A percentile compares a stretch with the other conserved stretches of the same genome.
phyloP scores from a whole-genome alignment of 305 asterid genomes.

The Salvia sclarea region DNA sequence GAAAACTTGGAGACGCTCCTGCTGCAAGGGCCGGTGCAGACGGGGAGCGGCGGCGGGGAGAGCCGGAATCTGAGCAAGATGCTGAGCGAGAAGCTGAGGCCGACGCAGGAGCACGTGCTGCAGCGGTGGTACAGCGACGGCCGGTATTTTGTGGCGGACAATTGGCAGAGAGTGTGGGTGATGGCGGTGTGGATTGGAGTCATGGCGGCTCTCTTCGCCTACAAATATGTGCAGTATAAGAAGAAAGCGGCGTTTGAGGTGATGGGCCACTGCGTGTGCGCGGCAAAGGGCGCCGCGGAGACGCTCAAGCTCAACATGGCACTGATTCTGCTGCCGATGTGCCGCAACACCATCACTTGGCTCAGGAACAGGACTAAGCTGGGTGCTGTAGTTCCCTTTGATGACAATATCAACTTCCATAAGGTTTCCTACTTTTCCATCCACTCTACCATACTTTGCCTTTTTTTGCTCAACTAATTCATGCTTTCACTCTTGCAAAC shows the following conservation, averaged over 20 bases:
- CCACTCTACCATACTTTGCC: neutral
- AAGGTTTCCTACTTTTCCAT: constrained; percentile 52
- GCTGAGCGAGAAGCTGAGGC: constrained; percentile 68
- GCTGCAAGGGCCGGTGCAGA: constrained; percentile 73
- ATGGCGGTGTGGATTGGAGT: constrained; percentile 60
- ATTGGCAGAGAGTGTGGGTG: constrained; percentile 81
- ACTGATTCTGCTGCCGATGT: constrained; percentile 68
- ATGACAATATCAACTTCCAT: constrained; percentile 89
- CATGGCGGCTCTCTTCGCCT: constrained; percentile 66
- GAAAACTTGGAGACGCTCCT: constrained; percentile 82
- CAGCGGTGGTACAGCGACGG: constrained; percentile 47
- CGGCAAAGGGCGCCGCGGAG: constrained; percentile 94
- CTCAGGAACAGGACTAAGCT: constrained; percentile 71
- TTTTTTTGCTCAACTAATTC: too few relatives aligned
- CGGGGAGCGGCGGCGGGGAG: constrained; percentile 48
- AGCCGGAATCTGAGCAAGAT: constrained; percentile 69
- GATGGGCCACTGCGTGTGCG: constrained; percentile 75
- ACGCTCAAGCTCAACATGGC: constrained; percentile 75
- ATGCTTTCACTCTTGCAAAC: too few relatives aligned
- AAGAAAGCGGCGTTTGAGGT: constrained; percentile 52
- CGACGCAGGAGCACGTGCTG: constrained; percentile 44
- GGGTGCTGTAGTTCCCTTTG: constrained; percentile 78
- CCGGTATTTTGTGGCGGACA: constrained; percentile 53
- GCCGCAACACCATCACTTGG: constrained; percentile 87
- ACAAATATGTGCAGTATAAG: constrained; percentile 62